Evolutionary conservation across 768 basidiomycete genomes (phyloP), one percentile per base, ranked within the genome.

Genomic region (Epithele typhae): DNA sequence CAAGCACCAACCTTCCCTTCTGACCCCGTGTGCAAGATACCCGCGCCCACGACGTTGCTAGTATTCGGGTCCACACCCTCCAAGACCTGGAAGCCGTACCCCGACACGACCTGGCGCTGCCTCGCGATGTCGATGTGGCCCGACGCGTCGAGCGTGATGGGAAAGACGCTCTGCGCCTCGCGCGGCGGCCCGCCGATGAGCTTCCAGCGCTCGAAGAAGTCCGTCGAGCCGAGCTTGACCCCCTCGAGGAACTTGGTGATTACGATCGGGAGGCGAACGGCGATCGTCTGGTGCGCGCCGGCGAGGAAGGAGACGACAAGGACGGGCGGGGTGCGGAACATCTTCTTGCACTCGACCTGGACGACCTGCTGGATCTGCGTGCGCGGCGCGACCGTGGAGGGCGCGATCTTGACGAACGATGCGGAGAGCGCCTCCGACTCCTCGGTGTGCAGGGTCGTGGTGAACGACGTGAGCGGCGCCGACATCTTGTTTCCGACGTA

Each of bases 181-280:
- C 94, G 79, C 23, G 96, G 96, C 11, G 92, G 75, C 1, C 96
- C 96, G 6, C 96, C 96, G 42, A 98, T 98, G 56, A 96, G 69
- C 65, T 92, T 94, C 96, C 96, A 99, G 42, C 96, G 75, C 65
- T 97, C 94, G 67, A 98, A 99, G 76, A 98, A 99, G 56, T 96
- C 90, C 0, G 78, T 69, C 51, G 78, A 74, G 10, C 79, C 81
- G 25, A 99, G 78, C 58, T 83, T 86, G 54, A 97, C 94, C 21
- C 90, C 88, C 60, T 96, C 95, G 46, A 98, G 77, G 66, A 99
- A 99, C 65, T 95, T 92, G 33, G 86, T 85, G 46, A 96, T 59
- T 36, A 89, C 78, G 54, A 99, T 80, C 10, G 96, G 96, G 21
- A 99, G 73, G 39, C 83, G 81, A 46, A 98, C 67, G 9, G 85